Evolutionary conservation across 768 basidiomycete species (phyloP), one percentile per base, ranked within the genome.

Genomic region (Strobilomyces dryophilus): DNA sequence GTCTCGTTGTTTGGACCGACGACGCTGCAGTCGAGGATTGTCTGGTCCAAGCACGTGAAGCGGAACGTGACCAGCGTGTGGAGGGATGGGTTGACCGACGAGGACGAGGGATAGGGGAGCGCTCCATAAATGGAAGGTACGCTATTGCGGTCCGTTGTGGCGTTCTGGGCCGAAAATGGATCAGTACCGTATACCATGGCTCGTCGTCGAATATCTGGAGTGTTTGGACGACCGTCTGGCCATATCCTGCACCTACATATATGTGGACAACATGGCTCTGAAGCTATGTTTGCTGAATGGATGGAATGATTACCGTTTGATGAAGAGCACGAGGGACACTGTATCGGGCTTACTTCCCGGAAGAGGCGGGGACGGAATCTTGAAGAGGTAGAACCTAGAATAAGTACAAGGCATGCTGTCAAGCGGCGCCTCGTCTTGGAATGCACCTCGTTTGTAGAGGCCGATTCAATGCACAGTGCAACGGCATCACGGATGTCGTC

Each of bases 51-150:
- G 12, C 73, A 67, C 11, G 76, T 76, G 72, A 86, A 80, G 45
- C 73, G 72, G 65, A 80, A 79, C 6, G 71, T 69, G 56, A 75
- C 58, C 52, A 71, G 69, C 15, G 69, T 62, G 29, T 70, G 66
- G 15, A 74, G 58, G 21, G 69, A 34, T 7, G 71, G 61, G 21
- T 60, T 41, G 45, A 20, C 46, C 21, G 52, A 57, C 31, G 73
- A 54, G 29, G 71, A 52, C 21, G 68, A 40, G 0, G 80, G 76
- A 59, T 80, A 83, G 27, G 84, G 84, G 18, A 86, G 78, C 0
- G 83, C 83, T 6, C 84, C 84, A 59, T 79, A 82, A 52, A 85
- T 67, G 44, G 84, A 85, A 44, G 83, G 79, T 10, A 71, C 44
- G 26, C 24, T 27, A 32, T 20, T 29, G 17, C 36, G 18, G 20